Evolutionary conservation across 73 alveolate species (phyloP).

Genomic region (Chromera velia): DNA sequence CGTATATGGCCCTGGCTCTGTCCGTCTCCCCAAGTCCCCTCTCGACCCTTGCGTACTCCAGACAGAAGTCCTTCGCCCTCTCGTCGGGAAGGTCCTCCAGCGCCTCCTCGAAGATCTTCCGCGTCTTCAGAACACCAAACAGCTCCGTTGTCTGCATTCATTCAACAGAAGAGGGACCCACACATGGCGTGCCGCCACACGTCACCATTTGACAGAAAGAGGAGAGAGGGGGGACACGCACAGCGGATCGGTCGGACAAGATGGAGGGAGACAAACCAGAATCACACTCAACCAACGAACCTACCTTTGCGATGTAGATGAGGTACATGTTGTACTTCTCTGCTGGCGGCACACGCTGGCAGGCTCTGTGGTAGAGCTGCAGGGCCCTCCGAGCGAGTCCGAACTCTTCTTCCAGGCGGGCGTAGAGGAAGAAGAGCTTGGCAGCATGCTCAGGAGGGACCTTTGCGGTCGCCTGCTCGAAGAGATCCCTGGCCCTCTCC

Average conservation of each 20-base stretch:
- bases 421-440: constrained; percentile 75
- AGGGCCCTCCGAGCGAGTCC: constrained; percentile 78
- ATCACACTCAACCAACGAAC: too few species aligned
- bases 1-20: constrained; percentile 82
- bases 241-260: too few species aligned
- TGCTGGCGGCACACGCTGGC: not conserved
- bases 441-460: constrained; percentile 43
- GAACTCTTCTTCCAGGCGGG: constrained; percentile 82
- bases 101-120: constrained; percentile 76
- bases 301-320: not conserved
- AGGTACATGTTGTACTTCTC: not conserved
- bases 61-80: constrained; percentile 53
- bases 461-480: constrained; percentile 21
- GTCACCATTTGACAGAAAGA: too few species aligned
- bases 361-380: constrained; percentile 68
- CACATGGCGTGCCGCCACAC: too few species aligned
- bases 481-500: constrained; percentile 81
- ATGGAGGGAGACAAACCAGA: too few species aligned
- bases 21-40: constrained; percentile 79
- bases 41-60: constrained; percentile 78
- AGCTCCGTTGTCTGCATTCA: constrained; percentile 71
- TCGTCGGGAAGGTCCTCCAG: constrained; percentile 66
- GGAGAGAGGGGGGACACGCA: too few species aligned
- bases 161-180: not conserved
- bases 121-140: constrained; percentile 74